A percentile compares a stretch with the other conserved stretches of the same genome.
Conservation (phyloP, 192 early-diverging fungal genomes). For the Rhizoclosmatium sp. region DNA sequence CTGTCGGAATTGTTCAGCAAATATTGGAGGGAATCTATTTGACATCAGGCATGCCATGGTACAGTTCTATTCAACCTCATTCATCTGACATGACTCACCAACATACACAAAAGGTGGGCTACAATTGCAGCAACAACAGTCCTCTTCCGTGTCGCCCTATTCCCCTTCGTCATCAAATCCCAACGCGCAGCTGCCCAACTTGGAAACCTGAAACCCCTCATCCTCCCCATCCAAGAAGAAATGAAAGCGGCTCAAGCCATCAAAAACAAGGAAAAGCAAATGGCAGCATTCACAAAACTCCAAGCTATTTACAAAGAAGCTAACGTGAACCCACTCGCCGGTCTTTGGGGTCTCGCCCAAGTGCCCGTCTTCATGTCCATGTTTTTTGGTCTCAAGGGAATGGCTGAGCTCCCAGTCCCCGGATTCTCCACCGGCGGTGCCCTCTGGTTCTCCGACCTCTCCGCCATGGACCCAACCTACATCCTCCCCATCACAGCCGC, state of each 20-base stretch:
- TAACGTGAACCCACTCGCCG: constrained; percentile 71
- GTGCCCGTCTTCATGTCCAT: constrained; percentile 84
- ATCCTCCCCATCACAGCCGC: constrained; percentile 81
- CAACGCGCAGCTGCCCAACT: constrained; percentile 76
- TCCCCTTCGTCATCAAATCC: constrained; percentile 78
- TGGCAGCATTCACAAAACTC: constrained; percentile 65
- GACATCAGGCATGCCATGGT: constrained; percentile 86
- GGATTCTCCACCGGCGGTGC: constrained; percentile 74
- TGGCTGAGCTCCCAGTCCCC: constrained; percentile 84
- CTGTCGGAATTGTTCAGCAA: constrained; percentile 75
- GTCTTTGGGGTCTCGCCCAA: constrained; percentile 72
- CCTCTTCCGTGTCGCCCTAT: constrained; percentile 68
- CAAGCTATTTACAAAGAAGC: constrained; percentile 66
- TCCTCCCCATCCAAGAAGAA: constrained; percentile 71
- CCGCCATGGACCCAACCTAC: constrained; percentile 79
- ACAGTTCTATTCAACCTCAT: constrained; percentile 45
- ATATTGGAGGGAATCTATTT: constrained; percentile 83
- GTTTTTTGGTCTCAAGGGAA: constrained; percentile 81
- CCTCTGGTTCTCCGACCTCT: constrained; percentile 87
- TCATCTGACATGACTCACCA: not conserved
- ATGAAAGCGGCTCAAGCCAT: constrained; percentile 61
- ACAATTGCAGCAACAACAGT: constrained; percentile 80
- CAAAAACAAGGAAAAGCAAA: constrained; percentile 46
- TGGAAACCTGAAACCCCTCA: constrained; percentile 74
- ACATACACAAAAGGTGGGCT: constrained; percentile 64